Conservation (phyloP, 805 yeast genomes). For the Priceomyces carsonii region DNA sequence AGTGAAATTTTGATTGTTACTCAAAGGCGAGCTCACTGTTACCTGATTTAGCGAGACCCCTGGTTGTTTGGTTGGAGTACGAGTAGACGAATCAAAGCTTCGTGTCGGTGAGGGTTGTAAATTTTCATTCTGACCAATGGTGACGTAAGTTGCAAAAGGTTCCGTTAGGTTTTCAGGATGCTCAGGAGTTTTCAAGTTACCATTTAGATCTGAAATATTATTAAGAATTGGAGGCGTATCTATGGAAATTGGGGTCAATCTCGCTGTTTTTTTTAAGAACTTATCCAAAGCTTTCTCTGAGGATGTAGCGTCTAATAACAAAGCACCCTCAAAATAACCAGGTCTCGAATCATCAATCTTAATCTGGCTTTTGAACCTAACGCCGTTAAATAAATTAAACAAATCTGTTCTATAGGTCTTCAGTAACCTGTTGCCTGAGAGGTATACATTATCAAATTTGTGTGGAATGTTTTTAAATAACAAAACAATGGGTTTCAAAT, state of each 20-base stretch:
- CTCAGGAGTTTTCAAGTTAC: too few relatives aligned
- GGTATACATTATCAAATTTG: constrained; percentile 42
- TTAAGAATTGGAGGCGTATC: too few relatives aligned
- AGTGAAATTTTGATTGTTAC: constrained; percentile 18
- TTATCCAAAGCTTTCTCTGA: constrained; percentile 46
- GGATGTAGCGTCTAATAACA: constrained; percentile 50
- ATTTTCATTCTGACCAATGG: too few relatives aligned
- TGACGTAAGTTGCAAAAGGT: too few relatives aligned
- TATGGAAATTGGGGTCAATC: too few relatives aligned
- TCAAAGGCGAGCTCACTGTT: constrained; percentile 17
- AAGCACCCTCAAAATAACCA: constrained; percentile 59
- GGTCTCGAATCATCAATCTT: constrained; percentile 63
- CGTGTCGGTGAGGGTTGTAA: too few relatives aligned
- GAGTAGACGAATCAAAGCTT: too few relatives aligned
- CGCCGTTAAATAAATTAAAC: constrained; percentile 57
- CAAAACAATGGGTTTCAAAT: constrained; percentile 36
- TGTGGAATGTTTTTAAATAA: constrained; percentile 29
- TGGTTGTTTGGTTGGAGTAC: too few relatives aligned
- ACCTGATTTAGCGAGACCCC: neutral
- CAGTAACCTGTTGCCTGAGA: constrained; percentile 42
- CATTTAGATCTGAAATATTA: too few relatives aligned
- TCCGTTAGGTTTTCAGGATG: too few relatives aligned
- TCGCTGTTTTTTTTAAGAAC: constrained; percentile 18
- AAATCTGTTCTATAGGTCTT: constrained; percentile 53
- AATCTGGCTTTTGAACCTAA: constrained; percentile 45